Conservation (phyloP, 495 filamentous ascomycete genomes). For the Cercophora sp. region DNA sequence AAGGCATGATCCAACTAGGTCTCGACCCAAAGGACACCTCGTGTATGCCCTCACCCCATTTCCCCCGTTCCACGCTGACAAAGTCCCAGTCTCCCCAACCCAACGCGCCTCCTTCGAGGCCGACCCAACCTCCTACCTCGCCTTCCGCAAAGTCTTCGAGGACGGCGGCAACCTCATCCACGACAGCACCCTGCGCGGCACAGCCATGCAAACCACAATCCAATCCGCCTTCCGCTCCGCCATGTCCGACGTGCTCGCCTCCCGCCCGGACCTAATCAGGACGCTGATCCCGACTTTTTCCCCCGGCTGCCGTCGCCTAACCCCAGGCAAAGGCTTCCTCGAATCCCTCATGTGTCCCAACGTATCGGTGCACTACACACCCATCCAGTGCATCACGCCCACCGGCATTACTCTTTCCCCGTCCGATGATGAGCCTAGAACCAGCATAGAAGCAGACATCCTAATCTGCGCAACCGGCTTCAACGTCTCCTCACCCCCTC, state of each 20-base stretch:
- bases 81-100: conserved; percentile 29
- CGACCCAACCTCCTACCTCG: conserved; percentile 29
- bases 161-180: conserved; percentile 34
- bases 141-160: conserved; percentile 41
- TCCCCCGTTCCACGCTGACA: background rate
- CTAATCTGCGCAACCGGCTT: conserved; percentile 69
- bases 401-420: conserved; percentile 46
- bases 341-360: conserved; percentile 61
- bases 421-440: conserved; percentile 1
- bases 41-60: conserved; percentile 25
- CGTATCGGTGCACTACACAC: conserved; percentile 53
- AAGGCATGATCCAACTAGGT: conserved; percentile 37
- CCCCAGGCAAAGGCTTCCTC: conserved; percentile 68
- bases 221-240: conserved; percentile 20
- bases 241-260: conserved; percentile 33
- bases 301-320: conserved; percentile 66
- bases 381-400: conserved; percentile 50
- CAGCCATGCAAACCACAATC: conserved; percentile 26
- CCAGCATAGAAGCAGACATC: conserved; percentile 40
- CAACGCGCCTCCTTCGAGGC: conserved; percentile 29
- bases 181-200: conserved; percentile 31
- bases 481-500: conserved; percentile 53
- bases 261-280: conserved; percentile 33
- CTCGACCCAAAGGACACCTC: conserved; percentile 31
- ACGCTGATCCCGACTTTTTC: conserved; percentile 56